These are phyloP conservation scores for Rhizomucor pusillus DNA, from an alignment of 371 early-diverging fungal genomes.

Conservation along the genomic window DNA sequence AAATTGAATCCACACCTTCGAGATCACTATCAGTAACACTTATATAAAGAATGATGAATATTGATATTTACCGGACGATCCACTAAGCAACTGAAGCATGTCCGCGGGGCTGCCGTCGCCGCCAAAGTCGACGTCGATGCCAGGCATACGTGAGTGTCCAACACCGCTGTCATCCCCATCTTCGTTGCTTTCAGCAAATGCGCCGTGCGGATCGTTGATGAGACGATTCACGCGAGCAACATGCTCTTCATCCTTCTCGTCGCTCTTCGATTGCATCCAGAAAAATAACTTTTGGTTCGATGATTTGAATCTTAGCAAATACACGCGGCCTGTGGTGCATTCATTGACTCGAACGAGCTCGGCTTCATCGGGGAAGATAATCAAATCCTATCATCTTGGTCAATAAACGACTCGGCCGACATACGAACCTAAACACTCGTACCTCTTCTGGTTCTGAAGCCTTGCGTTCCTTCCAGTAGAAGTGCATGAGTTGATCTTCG, in stretches of 20 bases:
- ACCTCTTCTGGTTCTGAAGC: slow-evolving; percentile 52
- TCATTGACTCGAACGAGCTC: slow-evolving; percentile 61
- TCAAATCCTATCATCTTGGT: slow-evolving; percentile 49
- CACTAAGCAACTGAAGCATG: slow-evolving; percentile 30
- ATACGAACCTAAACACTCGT: slow-evolving; percentile 8
- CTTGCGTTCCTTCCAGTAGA: slow-evolving; percentile 74
- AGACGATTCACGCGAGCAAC: slow-evolving; percentile 51
- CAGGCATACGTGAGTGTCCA: slow-evolving; percentile 15
- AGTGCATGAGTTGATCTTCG: slow-evolving; percentile 70
- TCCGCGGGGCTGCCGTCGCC: slow-evolving; percentile 25
- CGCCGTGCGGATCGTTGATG: slow-evolving; percentile 56
- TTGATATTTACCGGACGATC: slow-evolving; percentile 16
- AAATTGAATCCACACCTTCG: slow-evolving; percentile 11
- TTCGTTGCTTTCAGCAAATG: not conserved
- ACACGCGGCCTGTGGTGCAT: slow-evolving; percentile 73
- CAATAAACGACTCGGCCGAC: not conserved
- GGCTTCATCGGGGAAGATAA: slow-evolving; percentile 80
- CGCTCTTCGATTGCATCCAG: slow-evolving; percentile 76
- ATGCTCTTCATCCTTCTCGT: slow-evolving; percentile 54
- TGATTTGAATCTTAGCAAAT: slow-evolving; percentile 72
- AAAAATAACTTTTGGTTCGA: slow-evolving; percentile 73
- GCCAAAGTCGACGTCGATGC: slow-evolving; percentile 8
- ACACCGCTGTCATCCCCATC: slow-evolving; percentile 15
- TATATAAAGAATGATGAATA: not conserved
- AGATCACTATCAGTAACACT: not conserved